Percentiles rank a stretch among this genome's conserved stretches.
Evolutionary conservation across 768 basidiomycete species (phyloP).

Genomic region (Leccinum disarticulatum): DNA sequence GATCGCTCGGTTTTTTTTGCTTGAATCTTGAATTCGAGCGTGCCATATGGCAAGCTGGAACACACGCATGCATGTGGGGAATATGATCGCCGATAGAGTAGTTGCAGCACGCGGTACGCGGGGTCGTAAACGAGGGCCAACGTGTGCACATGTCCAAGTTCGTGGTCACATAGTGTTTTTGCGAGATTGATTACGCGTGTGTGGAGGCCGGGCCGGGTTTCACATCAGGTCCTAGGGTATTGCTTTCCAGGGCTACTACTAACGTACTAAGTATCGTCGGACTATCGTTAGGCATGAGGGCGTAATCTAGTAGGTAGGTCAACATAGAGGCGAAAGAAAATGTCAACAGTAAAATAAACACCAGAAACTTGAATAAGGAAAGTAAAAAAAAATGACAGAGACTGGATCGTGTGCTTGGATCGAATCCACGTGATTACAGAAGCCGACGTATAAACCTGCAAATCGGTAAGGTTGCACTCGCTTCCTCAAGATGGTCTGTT

Average conservation of each 20-base stretch:
- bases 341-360: background rate
- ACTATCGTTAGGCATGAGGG: background rate
- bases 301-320: background rate
- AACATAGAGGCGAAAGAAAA: background rate
- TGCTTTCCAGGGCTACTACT: background rate
- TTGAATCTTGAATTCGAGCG: no score
- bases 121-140: background rate
- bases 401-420: conserved; percentile 7
- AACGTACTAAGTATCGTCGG: background rate
- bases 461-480: background rate
- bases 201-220: background rate
- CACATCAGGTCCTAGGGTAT: background rate
- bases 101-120: background rate
- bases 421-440: background rate
- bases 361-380: background rate
- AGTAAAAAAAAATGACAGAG: background rate
- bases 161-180: background rate
- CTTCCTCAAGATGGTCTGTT: conserved; percentile 5
- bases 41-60: no score
- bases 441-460: background rate
- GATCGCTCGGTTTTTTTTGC: background rate
- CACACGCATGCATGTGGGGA: background rate
- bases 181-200: background rate
- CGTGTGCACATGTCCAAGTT: background rate
- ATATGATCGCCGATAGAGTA: background rate